Conservation (phyloP, 2,329 filamentous ascomycete genomes). For the Paecilomyces fulvus region DNA sequence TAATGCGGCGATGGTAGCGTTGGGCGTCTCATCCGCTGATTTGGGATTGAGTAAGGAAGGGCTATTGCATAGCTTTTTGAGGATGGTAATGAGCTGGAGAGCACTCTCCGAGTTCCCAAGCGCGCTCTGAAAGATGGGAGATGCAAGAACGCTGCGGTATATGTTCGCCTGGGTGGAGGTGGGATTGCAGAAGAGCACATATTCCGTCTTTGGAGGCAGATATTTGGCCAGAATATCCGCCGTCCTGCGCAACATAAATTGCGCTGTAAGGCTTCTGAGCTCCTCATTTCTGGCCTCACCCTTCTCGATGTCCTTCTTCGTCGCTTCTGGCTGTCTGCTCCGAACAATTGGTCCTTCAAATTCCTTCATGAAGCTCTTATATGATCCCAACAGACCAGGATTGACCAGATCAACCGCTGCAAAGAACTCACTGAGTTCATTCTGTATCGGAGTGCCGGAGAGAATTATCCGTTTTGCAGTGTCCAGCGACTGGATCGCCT, state of each 20-base stretch:
- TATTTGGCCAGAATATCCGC: constrained; percentile 59
- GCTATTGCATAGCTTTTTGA: constrained; percentile 69
- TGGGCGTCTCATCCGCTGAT: constrained; percentile 39
- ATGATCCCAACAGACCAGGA: constrained; percentile 54
- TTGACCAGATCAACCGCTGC: constrained; percentile 63
- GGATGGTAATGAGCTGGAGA: constrained; percentile 60
- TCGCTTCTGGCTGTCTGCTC: constrained; percentile 56
- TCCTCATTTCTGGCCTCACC: constrained; percentile 55
- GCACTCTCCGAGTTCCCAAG: constrained; percentile 55
- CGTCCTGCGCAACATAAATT: constrained; percentile 59
- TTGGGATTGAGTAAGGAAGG: constrained; percentile 53
- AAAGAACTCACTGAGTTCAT: constrained; percentile 59
- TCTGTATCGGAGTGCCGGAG: constrained; percentile 61
- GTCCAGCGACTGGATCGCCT: constrained; percentile 56
- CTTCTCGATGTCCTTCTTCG: constrained; percentile 53
- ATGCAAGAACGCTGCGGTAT: constrained; percentile 56
- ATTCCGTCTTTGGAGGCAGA: constrained; percentile 58
- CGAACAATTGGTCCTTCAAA: constrained; percentile 58
- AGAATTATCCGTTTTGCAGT: constrained; percentile 55
- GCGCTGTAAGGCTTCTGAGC: constrained; percentile 50
- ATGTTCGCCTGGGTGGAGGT: constrained; percentile 52
- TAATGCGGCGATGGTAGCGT: constrained; percentile 39
- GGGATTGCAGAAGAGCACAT: constrained; percentile 58
- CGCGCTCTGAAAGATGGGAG: constrained; percentile 53
- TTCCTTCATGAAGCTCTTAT: constrained; percentile 54